Percentiles rank a stretch among this genome's conserved stretches.
Conservation (phyloP, 1,139 yeast species). For the Zygoascus sp. region DNA sequence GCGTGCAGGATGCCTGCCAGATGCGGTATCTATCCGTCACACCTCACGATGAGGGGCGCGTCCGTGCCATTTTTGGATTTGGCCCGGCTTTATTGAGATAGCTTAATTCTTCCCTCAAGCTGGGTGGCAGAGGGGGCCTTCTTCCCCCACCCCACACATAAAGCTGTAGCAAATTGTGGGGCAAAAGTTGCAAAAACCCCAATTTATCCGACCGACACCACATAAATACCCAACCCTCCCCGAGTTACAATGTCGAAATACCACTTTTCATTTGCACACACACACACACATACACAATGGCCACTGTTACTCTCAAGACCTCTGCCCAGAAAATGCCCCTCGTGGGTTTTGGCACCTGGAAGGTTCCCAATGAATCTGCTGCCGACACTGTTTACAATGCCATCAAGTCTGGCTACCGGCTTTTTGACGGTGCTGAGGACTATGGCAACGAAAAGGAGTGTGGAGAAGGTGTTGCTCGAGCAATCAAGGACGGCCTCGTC, state of each 20-base stretch:
- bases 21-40: too few species aligned
- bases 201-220: background rate
- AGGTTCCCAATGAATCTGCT: conserved; percentile 38
- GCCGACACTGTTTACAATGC: conserved; percentile 44
- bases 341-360: conserved; percentile 51
- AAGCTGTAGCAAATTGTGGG: background rate
- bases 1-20: too few species aligned
- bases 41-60: too few species aligned
- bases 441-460: conserved; percentile 41
- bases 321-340: conserved; percentile 44
- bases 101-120: too few species aligned
- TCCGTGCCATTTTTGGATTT: too few species aligned
- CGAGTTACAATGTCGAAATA: background rate
- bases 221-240: background rate
- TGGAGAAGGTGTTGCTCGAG: conserved; percentile 40
- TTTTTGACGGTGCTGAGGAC: conserved; percentile 42
- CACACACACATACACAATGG: conserved; percentile 14
- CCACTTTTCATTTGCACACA: too few species aligned
- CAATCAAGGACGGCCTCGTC: conserved; percentile 38
- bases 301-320: conserved; percentile 28
- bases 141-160: too few species aligned
- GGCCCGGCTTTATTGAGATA: too few species aligned
- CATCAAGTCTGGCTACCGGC: conserved; percentile 42
- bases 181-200: background rate
- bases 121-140: too few species aligned